phyloP scores from a whole-genome alignment of 2,329 filamentous ascomycete species.

The Dothideomycetidae sp. region DNA sequence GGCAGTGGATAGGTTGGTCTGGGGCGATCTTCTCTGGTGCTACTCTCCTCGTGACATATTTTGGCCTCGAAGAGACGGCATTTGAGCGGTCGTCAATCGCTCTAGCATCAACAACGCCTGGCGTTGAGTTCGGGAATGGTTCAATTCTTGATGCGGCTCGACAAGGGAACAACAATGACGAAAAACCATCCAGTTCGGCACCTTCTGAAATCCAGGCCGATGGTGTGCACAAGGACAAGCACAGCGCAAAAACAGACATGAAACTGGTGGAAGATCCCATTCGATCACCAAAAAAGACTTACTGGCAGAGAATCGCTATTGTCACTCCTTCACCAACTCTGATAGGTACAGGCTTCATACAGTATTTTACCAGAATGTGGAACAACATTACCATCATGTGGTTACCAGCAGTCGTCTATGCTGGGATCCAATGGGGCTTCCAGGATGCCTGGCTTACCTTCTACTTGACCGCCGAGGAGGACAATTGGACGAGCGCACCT shows the following conservation, averaged over 20 bases:
- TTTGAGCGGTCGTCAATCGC: slow-evolving; percentile 24
- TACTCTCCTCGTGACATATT: slow-evolving; percentile 36
- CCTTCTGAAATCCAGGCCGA: background rate
- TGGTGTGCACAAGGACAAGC: background rate
- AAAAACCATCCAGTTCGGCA: background rate
- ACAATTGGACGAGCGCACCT: slow-evolving; percentile 39
- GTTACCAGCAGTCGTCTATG: slow-evolving; percentile 44
- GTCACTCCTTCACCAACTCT: slow-evolving; percentile 43
- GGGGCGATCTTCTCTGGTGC: slow-evolving; percentile 36
- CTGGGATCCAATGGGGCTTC: slow-evolving; percentile 44
- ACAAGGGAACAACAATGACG: background rate
- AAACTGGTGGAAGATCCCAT: background rate
- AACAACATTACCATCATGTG: slow-evolving; percentile 42
- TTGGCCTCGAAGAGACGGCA: slow-evolving; percentile 40
- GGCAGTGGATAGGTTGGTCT: slow-evolving; percentile 42
- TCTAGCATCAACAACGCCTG: background rate
- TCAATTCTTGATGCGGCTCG: background rate
- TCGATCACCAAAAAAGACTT: slow-evolving; percentile 30
- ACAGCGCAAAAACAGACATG: background rate
- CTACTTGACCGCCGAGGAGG: slow-evolving; percentile 44
- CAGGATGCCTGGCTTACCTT: slow-evolving; percentile 48
- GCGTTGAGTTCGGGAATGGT: background rate
- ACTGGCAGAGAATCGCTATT: slow-evolving; percentile 41
- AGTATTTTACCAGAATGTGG: slow-evolving; percentile 39
- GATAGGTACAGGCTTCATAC: slow-evolving; percentile 38